phyloP scores from a whole-genome alignment of 1,139 yeast genomes.

The Blastobotrys serpentis region DNA sequence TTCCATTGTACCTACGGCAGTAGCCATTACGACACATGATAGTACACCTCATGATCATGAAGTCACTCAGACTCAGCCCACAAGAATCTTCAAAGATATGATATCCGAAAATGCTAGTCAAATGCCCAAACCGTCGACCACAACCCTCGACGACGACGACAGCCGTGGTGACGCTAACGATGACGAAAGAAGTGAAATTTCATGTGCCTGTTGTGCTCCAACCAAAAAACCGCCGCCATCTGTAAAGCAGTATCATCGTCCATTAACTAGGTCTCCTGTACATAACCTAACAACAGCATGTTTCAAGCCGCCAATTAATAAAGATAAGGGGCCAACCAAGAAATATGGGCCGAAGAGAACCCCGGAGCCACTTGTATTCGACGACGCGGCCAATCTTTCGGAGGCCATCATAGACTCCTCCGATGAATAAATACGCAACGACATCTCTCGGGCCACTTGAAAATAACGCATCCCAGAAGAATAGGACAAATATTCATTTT shows the following conservation, averaged over 20 bases:
- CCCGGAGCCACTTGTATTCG: not conserved
- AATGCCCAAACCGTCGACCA: not conserved
- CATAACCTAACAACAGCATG: no score
- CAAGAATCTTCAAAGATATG: not conserved
- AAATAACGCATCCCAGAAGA: no score
- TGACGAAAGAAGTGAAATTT: not conserved
- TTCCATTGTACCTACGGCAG: constrained; percentile 1
- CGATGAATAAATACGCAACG: not conserved
- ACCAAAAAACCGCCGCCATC: not conserved
- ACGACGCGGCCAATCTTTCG: not conserved
- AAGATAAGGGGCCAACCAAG: not conserved
- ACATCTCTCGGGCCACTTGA: no score
- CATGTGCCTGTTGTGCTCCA: constrained; percentile 1
- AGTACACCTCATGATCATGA: not conserved
- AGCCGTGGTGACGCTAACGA: no score
- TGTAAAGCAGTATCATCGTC: constrained; percentile 4
- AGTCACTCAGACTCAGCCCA: not conserved
- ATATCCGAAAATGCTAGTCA: not conserved
- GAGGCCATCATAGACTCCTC: not conserved
- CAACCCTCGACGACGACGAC: not conserved
- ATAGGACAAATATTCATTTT: no score
- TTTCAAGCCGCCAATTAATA: no score
- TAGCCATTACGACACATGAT: not conserved
- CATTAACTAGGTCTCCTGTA: not conserved
- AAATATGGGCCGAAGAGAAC: not conserved